These are phyloP conservation scores for Kingdonia uniflora DNA, from an alignment of 164 flowering plant species.

Conservation along the genomic window DNA sequence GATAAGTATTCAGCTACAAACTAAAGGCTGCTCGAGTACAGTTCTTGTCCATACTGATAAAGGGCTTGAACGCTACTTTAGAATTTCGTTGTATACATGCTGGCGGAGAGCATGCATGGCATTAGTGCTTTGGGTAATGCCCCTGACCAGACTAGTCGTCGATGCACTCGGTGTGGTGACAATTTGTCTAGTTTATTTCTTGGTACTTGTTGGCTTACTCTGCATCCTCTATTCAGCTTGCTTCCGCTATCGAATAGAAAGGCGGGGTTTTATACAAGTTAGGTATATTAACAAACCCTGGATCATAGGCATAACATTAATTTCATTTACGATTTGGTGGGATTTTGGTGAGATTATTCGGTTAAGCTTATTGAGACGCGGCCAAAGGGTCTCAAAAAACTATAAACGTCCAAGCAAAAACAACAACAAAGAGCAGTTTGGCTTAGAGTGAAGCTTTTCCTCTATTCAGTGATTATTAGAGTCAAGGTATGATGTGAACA, in stretches of 20 bases:
- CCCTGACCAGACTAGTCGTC: constrained; percentile 93
- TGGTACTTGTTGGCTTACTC: constrained; percentile 52
- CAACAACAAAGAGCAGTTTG: no score
- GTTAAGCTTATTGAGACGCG: constrained; percentile 44
- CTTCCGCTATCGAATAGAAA: constrained; percentile 53
- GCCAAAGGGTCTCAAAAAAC: constrained; percentile 36
- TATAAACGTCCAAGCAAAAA: no score
- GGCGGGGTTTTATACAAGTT: constrained; percentile 39
- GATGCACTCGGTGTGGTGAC: no score
- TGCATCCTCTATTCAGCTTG: no score
- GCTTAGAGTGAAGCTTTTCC: no score
- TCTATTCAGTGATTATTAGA: no score
- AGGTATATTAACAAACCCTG: constrained; percentile 86
- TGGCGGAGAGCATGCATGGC: constrained; percentile 99
- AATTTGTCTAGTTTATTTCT: constrained; percentile 61
- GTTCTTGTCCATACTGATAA: no score
- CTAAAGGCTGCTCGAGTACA: no score
- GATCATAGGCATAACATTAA: constrained; percentile 59
- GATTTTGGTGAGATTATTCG: constrained; percentile 71
- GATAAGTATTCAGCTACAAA: no score
- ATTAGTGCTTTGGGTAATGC: constrained; percentile 91
- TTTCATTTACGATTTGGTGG: constrained; percentile 76
- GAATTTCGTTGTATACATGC: no score
- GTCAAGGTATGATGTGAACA: no score
- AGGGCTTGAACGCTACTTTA: no score